Conservation (phyloP, 805 yeast species). For the Starmerella asiatica region DNA sequence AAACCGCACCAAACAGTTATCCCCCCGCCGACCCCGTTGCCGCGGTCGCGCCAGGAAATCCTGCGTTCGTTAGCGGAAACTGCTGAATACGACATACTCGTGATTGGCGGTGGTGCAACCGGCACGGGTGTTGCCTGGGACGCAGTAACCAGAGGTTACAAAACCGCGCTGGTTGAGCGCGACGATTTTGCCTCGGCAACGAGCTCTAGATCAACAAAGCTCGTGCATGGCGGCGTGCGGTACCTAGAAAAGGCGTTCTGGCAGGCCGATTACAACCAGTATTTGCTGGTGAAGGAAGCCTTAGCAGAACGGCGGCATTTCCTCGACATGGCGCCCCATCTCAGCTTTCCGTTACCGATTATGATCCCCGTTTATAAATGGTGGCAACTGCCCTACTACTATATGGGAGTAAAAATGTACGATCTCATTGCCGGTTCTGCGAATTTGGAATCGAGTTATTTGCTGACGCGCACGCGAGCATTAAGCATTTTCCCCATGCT, state of each 20-base stretch:
- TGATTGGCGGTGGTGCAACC: slow-evolving; percentile 94
- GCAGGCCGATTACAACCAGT: slow-evolving; percentile 80
- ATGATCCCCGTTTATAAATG: slow-evolving; percentile 91
- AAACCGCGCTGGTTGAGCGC: slow-evolving; percentile 75
- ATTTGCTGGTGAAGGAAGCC: slow-evolving; percentile 79
- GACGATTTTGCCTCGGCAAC: slow-evolving; percentile 88
- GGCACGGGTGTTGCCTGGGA: slow-evolving; percentile 91
- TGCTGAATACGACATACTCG: slow-evolving; percentile 59
- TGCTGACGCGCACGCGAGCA: slow-evolving; percentile 54
- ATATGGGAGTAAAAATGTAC: slow-evolving; percentile 79
- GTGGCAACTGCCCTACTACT: slow-evolving; percentile 94
- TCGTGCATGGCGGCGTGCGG: slow-evolving; percentile 96
- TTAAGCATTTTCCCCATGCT: slow-evolving; percentile 73
- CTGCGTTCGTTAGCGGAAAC: slow-evolving; percentile 25
- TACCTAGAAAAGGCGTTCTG: slow-evolving; percentile 89
- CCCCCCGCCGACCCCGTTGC: slow-evolving; percentile 21
- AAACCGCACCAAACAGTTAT: slow-evolving; percentile 19
- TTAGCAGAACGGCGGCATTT: slow-evolving; percentile 75
- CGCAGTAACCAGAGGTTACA: slow-evolving; percentile 79
- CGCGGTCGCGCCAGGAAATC: slow-evolving; percentile 23
- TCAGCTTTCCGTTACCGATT: slow-evolving; percentile 73
- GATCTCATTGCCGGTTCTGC: slow-evolving; percentile 86
- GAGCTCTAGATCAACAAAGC: slow-evolving; percentile 83
- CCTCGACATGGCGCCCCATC: slow-evolving; percentile 83
- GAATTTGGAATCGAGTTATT: slow-evolving; percentile 64